Percentiles rank a stretch among this genome's conserved stretches.
These are phyloP conservation scores for Neurospora cerealis DNA, from an alignment of 495 filamentous ascomycete species.

Conservation along the genomic window DNA sequence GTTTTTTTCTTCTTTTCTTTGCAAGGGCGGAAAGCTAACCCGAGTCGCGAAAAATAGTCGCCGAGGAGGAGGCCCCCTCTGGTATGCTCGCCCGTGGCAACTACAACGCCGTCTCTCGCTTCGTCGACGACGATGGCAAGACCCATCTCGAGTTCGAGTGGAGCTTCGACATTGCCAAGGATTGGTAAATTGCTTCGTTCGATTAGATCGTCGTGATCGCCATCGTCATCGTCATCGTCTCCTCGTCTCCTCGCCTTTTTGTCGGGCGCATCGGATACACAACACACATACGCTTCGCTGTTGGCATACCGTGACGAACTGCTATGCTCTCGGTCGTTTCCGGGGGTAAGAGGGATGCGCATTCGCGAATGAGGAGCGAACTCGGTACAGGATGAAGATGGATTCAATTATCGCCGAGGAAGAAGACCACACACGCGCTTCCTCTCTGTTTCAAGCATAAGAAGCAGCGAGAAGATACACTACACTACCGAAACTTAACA, in stretches of 20 bases:
- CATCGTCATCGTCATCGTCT: not conserved
- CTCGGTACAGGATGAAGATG: not conserved
- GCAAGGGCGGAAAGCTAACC: not conserved
- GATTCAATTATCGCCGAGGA: not conserved
- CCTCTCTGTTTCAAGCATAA: not conserved
- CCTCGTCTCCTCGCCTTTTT: not conserved
- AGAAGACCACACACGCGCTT: not conserved
- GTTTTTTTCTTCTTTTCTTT: too few relatives aligned
- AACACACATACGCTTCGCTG: not conserved
- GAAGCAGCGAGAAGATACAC: not conserved
- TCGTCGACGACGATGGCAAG: conserved; percentile 86
- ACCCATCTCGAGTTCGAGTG: conserved; percentile 83
- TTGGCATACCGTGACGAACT: not conserved
- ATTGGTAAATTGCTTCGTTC: conserved; percentile 51
- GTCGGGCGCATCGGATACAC: not conserved
- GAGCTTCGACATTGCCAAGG: conserved; percentile 90
- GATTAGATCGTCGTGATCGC: not conserved
- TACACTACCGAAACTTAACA: not conserved
- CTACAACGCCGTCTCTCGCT: conserved; percentile 77
- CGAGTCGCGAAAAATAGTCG: conserved; percentile 44
- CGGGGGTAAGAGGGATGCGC: not conserved
- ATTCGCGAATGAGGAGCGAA: not conserved
- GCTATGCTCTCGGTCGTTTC: not conserved
- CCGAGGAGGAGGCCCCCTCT: conserved; percentile 76
- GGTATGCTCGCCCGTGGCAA: conserved; percentile 80